Conservation (phyloP, 768 basidiomycete genomes). For the Suillus occidentalis region DNA sequence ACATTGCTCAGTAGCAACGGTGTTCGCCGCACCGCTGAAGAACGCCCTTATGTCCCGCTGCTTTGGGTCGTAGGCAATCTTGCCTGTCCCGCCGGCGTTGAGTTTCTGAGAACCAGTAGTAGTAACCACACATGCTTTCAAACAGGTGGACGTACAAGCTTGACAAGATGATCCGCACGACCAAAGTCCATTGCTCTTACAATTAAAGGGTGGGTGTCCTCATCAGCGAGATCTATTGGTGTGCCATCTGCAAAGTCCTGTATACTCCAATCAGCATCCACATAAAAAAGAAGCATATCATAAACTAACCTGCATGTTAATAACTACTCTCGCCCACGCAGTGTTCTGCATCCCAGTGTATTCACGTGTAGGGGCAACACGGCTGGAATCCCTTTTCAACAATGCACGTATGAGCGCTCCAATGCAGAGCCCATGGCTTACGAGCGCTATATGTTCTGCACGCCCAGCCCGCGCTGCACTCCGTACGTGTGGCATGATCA, state of each 20-base stretch:
- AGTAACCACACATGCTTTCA: not conserved
- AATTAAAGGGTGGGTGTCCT: constrained; percentile 34
- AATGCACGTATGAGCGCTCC: constrained; percentile 56
- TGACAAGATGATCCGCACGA: constrained; percentile 51
- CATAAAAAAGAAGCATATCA: not conserved
- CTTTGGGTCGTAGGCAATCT: constrained; percentile 65
- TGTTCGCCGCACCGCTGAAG: constrained; percentile 46
- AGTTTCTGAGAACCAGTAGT: constrained; percentile 45
- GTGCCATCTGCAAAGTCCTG: constrained; percentile 31
- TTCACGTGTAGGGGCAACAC: constrained; percentile 23
- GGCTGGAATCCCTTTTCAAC: constrained; percentile 40
- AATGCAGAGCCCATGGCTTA: constrained; percentile 78
- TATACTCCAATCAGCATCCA: not conserved
- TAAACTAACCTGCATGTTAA: constrained; percentile 46
- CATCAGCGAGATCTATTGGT: constrained; percentile 22
- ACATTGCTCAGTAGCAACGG: constrained; percentile 12
- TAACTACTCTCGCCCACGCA: constrained; percentile 60
- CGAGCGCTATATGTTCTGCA: constrained; percentile 57
- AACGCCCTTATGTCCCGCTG: constrained; percentile 77
- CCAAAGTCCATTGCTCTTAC: constrained; percentile 55
- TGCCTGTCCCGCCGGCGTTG: constrained; percentile 78
- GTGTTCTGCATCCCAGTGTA: constrained; percentile 64
- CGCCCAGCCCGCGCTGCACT: constrained; percentile 39
- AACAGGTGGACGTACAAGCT: constrained; percentile 47
- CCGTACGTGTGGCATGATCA: constrained; percentile 54